These are phyloP conservation scores for Calamus simplicifolius DNA, from an alignment of 176 grass and related monocot genomes.

Conservation along the genomic window DNA sequence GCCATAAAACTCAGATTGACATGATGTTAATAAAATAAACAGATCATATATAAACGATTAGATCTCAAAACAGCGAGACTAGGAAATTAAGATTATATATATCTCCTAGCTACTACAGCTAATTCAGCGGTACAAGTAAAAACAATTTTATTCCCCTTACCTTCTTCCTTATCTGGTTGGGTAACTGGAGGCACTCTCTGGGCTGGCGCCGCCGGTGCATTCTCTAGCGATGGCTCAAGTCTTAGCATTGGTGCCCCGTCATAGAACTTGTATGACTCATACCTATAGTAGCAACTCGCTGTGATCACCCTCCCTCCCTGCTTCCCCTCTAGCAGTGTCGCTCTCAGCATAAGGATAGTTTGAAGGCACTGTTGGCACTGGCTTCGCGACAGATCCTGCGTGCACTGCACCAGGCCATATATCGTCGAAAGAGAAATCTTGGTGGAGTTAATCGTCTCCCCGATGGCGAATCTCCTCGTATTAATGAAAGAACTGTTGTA, in stretches of 20 bases:
- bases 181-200: too few species aligned
- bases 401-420: conserved; percentile 38
- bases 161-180: too few species aligned
- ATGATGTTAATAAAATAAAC: too few species aligned
- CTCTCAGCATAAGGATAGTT: conserved; percentile 1
- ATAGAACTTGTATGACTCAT: conserved; percentile 28
- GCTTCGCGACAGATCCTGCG: conserved; percentile 26
- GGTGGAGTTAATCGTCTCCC: conserved; percentile 16
- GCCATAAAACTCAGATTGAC: too few species aligned
- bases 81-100: too few species aligned
- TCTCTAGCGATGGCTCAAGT: background rate
- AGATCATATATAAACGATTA: too few species aligned
- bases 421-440: background rate
- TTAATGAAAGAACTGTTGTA: too few species aligned
- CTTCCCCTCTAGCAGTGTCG: background rate
- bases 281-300: conserved; percentile 25
- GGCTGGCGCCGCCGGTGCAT: background rate
- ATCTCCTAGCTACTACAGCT: too few species aligned
- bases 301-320: conserved; percentile 19
- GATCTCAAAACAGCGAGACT: too few species aligned
- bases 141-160: too few species aligned
- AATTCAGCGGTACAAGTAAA: too few species aligned
- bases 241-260: background rate
- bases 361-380: conserved; percentile 22
- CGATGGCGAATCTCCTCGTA: conserved; percentile 26